Percentiles rank a stretch among this genome's conserved stretches.
phyloP scores from a whole-genome alignment of 2,329 filamentous ascomycete species.

The Aspergillus neotritici region DNA sequence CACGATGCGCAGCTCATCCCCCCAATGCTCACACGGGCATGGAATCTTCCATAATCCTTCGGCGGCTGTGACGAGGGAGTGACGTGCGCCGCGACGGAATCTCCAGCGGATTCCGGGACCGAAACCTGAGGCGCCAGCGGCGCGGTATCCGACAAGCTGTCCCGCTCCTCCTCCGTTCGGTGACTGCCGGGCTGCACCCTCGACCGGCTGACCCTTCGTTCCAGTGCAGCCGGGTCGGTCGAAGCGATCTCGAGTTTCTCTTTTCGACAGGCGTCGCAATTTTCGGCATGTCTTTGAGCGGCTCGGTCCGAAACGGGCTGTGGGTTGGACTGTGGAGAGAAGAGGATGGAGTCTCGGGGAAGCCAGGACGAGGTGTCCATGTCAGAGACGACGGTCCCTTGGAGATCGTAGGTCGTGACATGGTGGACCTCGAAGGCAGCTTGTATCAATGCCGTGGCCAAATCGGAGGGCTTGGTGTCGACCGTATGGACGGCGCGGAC shows the following conservation, averaged over 20 bases:
- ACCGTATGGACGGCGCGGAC: conserved; percentile 38
- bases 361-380: conserved; percentile 32
- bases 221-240: conserved; percentile 9
- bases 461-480: conserved; percentile 25
- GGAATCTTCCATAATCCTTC: conserved; percentile 15
- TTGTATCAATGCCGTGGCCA: conserved; percentile 37
- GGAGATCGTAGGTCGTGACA: conserved; percentile 36
- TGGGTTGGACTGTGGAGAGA: conserved; percentile 16
- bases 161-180: background rate
- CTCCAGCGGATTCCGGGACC: background rate
- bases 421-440: conserved; percentile 45
- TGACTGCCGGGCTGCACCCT: too few relatives aligned
- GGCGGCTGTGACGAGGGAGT: background rate
- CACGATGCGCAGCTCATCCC: conserved; percentile 73
- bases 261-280: conserved; percentile 47
- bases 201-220: conserved; percentile 1
- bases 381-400: conserved; percentile 28
- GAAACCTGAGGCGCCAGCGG: conserved; percentile 2
- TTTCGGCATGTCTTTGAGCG: conserved; percentile 39
- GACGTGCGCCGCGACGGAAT: conserved; percentile 3
- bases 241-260: conserved; percentile 28
- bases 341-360: conserved; percentile 20
- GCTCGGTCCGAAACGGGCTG: conserved; percentile 13
- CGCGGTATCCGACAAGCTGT: background rate
- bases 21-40: conserved; percentile 47